These are phyloP conservation scores for Trichoderma atroviride DNA, from an alignment of 2,329 filamentous ascomycete species.

Conservation along the genomic window DNA sequence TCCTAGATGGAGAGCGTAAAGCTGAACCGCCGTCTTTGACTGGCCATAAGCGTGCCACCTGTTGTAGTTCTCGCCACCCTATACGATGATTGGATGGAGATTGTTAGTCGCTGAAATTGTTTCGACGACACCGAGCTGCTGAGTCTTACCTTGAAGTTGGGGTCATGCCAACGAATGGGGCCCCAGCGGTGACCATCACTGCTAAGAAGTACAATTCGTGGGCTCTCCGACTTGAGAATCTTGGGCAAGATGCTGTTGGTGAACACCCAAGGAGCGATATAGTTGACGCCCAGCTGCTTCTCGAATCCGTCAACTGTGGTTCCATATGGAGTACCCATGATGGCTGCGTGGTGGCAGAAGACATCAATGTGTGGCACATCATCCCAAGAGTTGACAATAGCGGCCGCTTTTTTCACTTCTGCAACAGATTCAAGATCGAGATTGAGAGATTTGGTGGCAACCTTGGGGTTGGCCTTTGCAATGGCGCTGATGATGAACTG, in stretches of 20 bases:
- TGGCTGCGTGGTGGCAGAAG: background rate
- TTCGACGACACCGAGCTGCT: background rate
- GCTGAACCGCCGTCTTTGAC: background rate
- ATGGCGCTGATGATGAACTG: background rate
- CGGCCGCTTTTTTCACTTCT: background rate
- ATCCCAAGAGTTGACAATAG: background rate
- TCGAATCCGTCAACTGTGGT: background rate
- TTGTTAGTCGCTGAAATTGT: background rate
- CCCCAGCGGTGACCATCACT: conserved; percentile 1
- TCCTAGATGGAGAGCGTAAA: background rate
- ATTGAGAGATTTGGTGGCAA: background rate
- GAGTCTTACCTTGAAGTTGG: background rate
- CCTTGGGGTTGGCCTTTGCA: background rate
- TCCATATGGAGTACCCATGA: background rate
- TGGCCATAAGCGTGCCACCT: background rate
- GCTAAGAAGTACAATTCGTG: background rate
- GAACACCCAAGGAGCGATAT: background rate
- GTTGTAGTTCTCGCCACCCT: background rate
- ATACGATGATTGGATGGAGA: background rate
- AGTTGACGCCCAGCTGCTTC: background rate
- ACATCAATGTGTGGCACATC: background rate
- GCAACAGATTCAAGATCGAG: background rate
- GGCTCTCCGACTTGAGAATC: background rate
- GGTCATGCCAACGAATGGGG: background rate
- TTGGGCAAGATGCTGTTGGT: background rate